Conservation (phyloP, 768 basidiomycete genomes). For the Arthromyces matolae region DNA sequence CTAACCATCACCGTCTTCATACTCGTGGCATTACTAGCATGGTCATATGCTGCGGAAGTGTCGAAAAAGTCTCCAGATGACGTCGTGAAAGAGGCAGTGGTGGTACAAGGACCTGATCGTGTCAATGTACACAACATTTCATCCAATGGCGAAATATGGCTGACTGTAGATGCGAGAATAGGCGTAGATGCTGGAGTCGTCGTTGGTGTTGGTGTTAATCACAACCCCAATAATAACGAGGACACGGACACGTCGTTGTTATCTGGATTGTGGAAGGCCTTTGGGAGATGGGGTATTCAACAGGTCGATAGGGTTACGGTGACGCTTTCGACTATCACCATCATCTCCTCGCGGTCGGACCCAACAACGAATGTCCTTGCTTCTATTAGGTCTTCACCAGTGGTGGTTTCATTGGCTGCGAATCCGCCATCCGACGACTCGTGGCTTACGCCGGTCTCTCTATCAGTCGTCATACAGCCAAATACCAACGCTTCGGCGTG, state of each 20-base stretch:
- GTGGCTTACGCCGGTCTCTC: slow-evolving; percentile 57
- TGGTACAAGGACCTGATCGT: slow-evolving; percentile 56
- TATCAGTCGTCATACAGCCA: slow-evolving; percentile 49
- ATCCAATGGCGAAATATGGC: slow-evolving; percentile 52
- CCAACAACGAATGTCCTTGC: slow-evolving; percentile 41
- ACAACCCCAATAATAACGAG: too few relatives aligned
- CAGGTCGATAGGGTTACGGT: slow-evolving; percentile 55
- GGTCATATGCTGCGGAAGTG: slow-evolving; percentile 60
- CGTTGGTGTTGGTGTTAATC: slow-evolving; percentile 48
- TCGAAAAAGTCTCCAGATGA: slow-evolving; percentile 54
- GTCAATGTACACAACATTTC: slow-evolving; percentile 64
- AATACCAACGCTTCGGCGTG: slow-evolving; percentile 49
- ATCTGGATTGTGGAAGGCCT: slow-evolving; percentile 53
- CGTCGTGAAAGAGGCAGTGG: slow-evolving; percentile 50
- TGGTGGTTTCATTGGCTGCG: slow-evolving; percentile 55
- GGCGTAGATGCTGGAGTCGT: slow-evolving; percentile 68
- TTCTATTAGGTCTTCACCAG: slow-evolving; percentile 40
- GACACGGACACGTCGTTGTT: too few relatives aligned
- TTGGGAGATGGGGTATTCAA: slow-evolving; percentile 67
- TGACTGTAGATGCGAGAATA: slow-evolving; percentile 51
- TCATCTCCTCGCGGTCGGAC: slow-evolving; percentile 44
- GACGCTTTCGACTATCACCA: slow-evolving; percentile 45
- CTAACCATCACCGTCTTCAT: slow-evolving; percentile 46
- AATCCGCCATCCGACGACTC: slow-evolving; percentile 47
- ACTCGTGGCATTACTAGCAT: slow-evolving; percentile 50